A percentile compares a stretch with the other conserved stretches of the same genome.
These are phyloP conservation scores for Santalum album DNA, from an alignment of 164 flowering plant genomes.

Conservation along the genomic window DNA sequence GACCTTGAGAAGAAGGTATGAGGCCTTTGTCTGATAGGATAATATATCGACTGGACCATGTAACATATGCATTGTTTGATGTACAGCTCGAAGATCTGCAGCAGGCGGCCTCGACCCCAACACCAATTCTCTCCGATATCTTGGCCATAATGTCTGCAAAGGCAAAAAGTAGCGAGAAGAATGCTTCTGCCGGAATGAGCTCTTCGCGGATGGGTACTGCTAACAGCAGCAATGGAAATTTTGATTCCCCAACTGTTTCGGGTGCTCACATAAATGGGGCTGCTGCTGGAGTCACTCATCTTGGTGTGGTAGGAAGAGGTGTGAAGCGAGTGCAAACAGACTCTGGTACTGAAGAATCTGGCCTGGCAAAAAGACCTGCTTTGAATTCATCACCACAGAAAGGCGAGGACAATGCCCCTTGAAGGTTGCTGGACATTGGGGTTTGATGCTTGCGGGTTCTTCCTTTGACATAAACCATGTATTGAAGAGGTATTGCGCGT, in stretches of 20 bases:
- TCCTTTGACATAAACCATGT: too few relatives aligned
- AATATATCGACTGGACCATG: too few relatives aligned
- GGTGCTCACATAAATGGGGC: slow-evolving; percentile 55
- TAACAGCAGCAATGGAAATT: slow-evolving; percentile 21
- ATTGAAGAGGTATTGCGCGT: too few relatives aligned
- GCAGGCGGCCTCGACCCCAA: slow-evolving; percentile 53
- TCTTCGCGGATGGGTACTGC: slow-evolving; percentile 47
- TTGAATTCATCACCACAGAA: slow-evolving; percentile 22
- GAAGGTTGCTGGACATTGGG: slow-evolving; percentile 3
- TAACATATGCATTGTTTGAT: not conserved
- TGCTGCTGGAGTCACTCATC: slow-evolving; percentile 64
- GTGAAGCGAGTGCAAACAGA: slow-evolving; percentile 62
- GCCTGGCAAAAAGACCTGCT: slow-evolving; percentile 44
- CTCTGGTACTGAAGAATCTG: slow-evolving; percentile 32
- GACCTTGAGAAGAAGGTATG: slow-evolving; percentile 95
- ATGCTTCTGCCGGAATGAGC: slow-evolving; percentile 23
- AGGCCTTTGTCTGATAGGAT: too few relatives aligned
- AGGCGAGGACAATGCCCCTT: slow-evolving; percentile 24
- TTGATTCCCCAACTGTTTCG: slow-evolving; percentile 52
- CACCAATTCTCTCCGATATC: slow-evolving; percentile 57
- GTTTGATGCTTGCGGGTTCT: too few relatives aligned
- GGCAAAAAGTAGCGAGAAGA: slow-evolving; percentile 25
- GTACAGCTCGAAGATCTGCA: slow-evolving; percentile 93
- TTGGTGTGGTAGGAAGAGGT: slow-evolving; percentile 97
- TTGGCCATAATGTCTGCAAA: slow-evolving; percentile 47